Evolutionary conservation across 2,329 filamentous ascomycete species (phyloP).

Genomic region (Ascochyta fabae): DNA sequence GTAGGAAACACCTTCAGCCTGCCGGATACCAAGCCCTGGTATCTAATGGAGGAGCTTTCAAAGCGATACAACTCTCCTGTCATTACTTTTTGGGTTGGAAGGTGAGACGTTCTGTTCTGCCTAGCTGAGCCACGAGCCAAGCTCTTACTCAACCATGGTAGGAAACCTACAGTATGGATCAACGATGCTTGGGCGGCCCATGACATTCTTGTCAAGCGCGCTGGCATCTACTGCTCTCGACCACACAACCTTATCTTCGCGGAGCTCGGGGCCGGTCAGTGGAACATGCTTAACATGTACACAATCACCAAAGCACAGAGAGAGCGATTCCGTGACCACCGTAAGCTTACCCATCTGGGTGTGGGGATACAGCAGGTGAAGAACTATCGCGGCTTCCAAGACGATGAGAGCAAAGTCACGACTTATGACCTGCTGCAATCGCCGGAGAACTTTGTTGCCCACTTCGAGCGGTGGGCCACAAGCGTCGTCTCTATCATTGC

Average conservation of each 20-base stretch:
- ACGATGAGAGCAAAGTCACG: conserved; percentile 63
- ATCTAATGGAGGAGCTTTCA: conserved; percentile 63
- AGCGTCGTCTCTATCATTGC: conserved; percentile 64
- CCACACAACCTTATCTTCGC: conserved; percentile 56
- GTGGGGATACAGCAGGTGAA: conserved; percentile 58
- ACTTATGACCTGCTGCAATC: conserved; percentile 56
- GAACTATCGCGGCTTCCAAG: conserved; percentile 63
- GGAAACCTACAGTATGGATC: conserved; percentile 47
- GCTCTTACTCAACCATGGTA: too few species aligned
- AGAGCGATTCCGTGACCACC: conserved; percentile 40
- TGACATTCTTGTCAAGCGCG: conserved; percentile 61
- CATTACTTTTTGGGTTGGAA: conserved; percentile 62
- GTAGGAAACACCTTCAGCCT: conserved; percentile 64
- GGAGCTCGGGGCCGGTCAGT: conserved; percentile 44
- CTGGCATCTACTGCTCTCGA: conserved; percentile 60
- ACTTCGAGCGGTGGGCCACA: conserved; percentile 62
- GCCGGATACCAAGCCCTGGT: conserved; percentile 63
- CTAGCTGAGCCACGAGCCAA: too few species aligned
- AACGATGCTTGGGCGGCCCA: conserved; percentile 58
- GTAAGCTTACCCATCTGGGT: conserved; percentile 46
- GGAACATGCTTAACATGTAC: conserved; percentile 46
- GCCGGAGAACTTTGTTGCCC: conserved; percentile 58
- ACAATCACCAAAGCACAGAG: conserved; percentile 38
- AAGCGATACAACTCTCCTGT: conserved; percentile 57
- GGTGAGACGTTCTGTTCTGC: conserved; percentile 14